phyloP scores from a whole-genome alignment of 2,329 filamentous ascomycete species.

The Myriosclerotinia scirpicola region DNA sequence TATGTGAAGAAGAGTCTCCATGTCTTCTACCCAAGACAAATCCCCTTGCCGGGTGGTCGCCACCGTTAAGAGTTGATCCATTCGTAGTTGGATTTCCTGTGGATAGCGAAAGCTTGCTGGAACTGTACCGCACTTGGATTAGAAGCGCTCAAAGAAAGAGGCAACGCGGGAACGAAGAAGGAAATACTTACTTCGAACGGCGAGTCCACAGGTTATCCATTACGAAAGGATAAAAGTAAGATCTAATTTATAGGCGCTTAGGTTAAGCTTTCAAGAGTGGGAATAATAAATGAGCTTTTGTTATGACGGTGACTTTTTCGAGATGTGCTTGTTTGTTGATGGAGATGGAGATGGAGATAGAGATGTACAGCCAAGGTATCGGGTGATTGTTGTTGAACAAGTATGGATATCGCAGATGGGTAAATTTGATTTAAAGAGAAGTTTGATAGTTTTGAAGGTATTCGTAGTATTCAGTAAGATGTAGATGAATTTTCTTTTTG shows the following conservation, averaged over 20 bases:
- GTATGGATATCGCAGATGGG: slow-evolving; percentile 5
- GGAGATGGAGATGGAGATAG: slow-evolving; percentile 5
- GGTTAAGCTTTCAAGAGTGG: slow-evolving; percentile 26
- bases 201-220: slow-evolving; percentile 66
- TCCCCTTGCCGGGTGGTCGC: slow-evolving; percentile 60
- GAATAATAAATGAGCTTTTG: slow-evolving; percentile 26
- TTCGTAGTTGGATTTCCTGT: slow-evolving; percentile 57
- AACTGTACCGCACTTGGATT: slow-evolving; percentile 35
- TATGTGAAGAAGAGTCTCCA: slow-evolving; percentile 71
- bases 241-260: slow-evolving; percentile 17
- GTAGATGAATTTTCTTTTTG: too few species aligned
- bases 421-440: background rate
- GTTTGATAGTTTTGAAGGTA: background rate
- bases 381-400: slow-evolving; percentile 8
- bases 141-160: slow-evolving; percentile 21
- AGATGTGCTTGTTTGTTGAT: slow-evolving; percentile 21
- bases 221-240: slow-evolving; percentile 26
- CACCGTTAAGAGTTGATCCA: slow-evolving; percentile 35
- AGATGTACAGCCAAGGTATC: background rate
- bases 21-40: slow-evolving; percentile 71
- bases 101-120: slow-evolving; percentile 81
- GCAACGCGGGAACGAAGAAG: slow-evolving; percentile 19
- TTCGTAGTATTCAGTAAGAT: too few species aligned
- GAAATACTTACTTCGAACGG: slow-evolving; percentile 67
- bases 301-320: slow-evolving; percentile 24